Conservation (phyloP, 2,329 filamentous ascomycete genomes). For the Xylariaceae sp. region DNA sequence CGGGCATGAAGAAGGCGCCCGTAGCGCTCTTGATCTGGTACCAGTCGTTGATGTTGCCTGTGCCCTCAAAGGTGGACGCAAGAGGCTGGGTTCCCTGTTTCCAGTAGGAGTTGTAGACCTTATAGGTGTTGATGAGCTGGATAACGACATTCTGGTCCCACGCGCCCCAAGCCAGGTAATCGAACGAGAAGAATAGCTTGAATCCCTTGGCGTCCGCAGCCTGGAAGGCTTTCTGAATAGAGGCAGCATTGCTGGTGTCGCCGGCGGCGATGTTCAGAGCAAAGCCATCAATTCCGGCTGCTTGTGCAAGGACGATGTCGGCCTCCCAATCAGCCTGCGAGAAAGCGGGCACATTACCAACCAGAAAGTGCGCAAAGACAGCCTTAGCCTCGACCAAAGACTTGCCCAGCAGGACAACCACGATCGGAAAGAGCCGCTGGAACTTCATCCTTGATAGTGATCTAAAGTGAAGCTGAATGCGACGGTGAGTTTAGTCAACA, state of each 20-base stretch:
- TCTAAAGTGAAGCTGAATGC: background rate
- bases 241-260: slow-evolving; percentile 24
- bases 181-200: slow-evolving; percentile 52
- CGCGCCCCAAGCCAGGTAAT: slow-evolving; percentile 43
- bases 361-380: slow-evolving; percentile 22
- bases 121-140: slow-evolving; percentile 37
- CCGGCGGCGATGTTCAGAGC: slow-evolving; percentile 47
- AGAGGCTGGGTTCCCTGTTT: slow-evolving; percentile 45
- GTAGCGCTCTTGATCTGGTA: slow-evolving; percentile 46
- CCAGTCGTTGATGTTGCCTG: slow-evolving; percentile 51
- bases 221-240: slow-evolving; percentile 38
- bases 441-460: slow-evolving; percentile 6
- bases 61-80: slow-evolving; percentile 61
- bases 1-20: slow-evolving; percentile 52
- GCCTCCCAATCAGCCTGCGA: slow-evolving; percentile 20
- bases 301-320: slow-evolving; percentile 45
- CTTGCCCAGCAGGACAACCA: slow-evolving; percentile 27
- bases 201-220: slow-evolving; percentile 37
- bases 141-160: slow-evolving; percentile 41
- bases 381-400: slow-evolving; percentile 18
- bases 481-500: background rate
- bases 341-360: slow-evolving; percentile 18
- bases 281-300: slow-evolving; percentile 50
- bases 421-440: slow-evolving; percentile 2
- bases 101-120: slow-evolving; percentile 38